Conservation (phyloP, 768 basidiomycete species). For the Rhodosporidiobolus sp. region DNA sequence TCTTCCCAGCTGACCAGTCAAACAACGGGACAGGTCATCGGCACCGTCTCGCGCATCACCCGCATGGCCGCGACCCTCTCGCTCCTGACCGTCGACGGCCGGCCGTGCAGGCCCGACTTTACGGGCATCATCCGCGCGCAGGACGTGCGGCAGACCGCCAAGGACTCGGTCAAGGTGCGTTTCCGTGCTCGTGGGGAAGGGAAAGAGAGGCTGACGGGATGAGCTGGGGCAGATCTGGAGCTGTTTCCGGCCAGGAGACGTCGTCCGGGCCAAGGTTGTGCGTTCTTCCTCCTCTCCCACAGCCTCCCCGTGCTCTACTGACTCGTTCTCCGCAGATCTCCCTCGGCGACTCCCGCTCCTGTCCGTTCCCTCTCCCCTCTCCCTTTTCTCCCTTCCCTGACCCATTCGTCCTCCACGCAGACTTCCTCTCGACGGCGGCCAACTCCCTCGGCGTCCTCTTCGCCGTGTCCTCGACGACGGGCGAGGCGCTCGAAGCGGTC, state of each 20-base stretch:
- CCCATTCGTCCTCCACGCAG: neutral
- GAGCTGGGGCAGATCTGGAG: slow-evolving; percentile 61
- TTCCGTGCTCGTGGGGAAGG: neutral
- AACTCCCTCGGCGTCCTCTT: slow-evolving; percentile 90
- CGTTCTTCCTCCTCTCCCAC: slow-evolving; percentile 45
- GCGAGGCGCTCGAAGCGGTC: slow-evolving; percentile 48
- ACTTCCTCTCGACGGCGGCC: slow-evolving; percentile 84
- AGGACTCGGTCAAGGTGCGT: slow-evolving; percentile 65
- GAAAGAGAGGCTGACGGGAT: neutral
- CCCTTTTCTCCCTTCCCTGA: neutral
- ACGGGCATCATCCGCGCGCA: slow-evolving; percentile 80
- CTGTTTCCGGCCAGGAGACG: slow-evolving; percentile 88
- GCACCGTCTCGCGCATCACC: slow-evolving; percentile 75
- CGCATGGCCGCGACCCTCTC: slow-evolving; percentile 77
- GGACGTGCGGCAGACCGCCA: slow-evolving; percentile 85
- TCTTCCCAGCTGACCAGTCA: neutral
- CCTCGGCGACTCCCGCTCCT: slow-evolving; percentile 83
- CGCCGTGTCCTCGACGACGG: slow-evolving; percentile 55
- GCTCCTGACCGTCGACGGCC: slow-evolving; percentile 80
- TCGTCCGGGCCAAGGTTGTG: slow-evolving; percentile 81
- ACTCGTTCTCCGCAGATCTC: slow-evolving; percentile 62
- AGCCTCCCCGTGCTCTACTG: neutral
- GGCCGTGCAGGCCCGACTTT: slow-evolving; percentile 83
- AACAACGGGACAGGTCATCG: slow-evolving; percentile 61
- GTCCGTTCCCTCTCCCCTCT: slow-evolving; percentile 7